Percentiles rank a stretch among this genome's conserved stretches.
Evolutionary conservation across 768 basidiomycete genomes (phyloP).

Genomic region (Glaciozyma martinii): DNA sequence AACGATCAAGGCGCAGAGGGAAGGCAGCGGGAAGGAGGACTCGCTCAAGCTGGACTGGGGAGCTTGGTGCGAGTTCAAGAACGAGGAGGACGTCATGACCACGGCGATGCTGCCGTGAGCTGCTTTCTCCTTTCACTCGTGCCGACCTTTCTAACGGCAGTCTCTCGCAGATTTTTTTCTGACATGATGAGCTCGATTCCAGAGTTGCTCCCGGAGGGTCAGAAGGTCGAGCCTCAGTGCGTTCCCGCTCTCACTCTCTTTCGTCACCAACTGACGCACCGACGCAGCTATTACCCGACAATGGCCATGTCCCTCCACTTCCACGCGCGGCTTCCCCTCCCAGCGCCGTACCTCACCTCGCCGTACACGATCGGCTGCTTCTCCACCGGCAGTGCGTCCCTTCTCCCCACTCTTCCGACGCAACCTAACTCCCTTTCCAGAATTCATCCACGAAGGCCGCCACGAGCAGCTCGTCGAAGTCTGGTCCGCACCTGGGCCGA

Average conservation of each 20-base stretch:
- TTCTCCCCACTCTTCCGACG: no score
- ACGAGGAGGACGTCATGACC: not conserved
- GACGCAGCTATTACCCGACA: not conserved
- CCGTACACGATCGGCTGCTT: not conserved
- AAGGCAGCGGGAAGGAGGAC: not conserved
- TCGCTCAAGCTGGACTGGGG: not conserved
- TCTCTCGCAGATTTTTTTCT: not conserved
- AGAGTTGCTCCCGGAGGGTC: not conserved
- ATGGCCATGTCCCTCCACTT: conserved; percentile 1
- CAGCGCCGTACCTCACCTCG: not conserved
- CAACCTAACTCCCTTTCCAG: no score
- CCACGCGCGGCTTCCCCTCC: not conserved
- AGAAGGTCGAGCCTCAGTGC: not conserved
- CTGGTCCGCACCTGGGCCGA: conserved; percentile 5
- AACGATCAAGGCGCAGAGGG: not conserved
- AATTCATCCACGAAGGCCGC: not conserved
- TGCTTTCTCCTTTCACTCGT: not conserved
- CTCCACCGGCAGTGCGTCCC: not conserved
- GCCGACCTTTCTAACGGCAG: not conserved
- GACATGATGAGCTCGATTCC: not conserved
- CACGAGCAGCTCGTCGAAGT: conserved; percentile 8
- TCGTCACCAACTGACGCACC: no score
- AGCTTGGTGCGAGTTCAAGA: not conserved
- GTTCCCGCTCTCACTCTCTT: not conserved
- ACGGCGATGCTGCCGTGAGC: not conserved